phyloP scores from a whole-genome alignment of 371 early-diverging fungal genomes.

The Mucor plumbeus region DNA sequence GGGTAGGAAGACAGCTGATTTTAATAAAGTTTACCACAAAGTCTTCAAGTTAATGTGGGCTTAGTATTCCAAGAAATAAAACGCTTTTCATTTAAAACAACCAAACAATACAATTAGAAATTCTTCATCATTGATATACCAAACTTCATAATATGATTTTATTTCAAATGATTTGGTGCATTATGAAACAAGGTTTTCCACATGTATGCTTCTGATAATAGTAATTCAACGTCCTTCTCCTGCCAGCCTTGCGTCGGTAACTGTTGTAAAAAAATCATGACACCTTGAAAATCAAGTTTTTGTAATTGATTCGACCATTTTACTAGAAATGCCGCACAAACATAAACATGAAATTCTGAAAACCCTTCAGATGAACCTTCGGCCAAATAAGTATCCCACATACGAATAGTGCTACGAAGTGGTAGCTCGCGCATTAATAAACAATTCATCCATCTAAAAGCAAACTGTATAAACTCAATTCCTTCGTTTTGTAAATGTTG shows the following conservation, averaged over 20 bases:
- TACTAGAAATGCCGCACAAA: slow-evolving; percentile 96
- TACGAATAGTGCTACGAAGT: slow-evolving; percentile 83
- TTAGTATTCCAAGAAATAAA: too few species aligned
- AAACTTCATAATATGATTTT: not conserved
- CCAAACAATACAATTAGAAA: too few species aligned
- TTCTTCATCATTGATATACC: too few species aligned
- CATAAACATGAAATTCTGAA: slow-evolving; percentile 95
- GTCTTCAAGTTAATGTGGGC: too few species aligned
- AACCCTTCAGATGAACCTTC: slow-evolving; percentile 90
- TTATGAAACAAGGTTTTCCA: slow-evolving; percentile 94
- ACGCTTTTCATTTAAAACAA: too few species aligned
- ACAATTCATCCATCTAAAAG: slow-evolving; percentile 99
- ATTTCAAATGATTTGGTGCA: slow-evolving; percentile 76
- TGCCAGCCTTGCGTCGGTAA: slow-evolving; percentile 90
- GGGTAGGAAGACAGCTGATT: too few species aligned
- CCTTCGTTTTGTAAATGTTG: slow-evolving; percentile 85
- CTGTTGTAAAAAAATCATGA: slow-evolving; percentile 94
- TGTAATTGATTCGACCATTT: slow-evolving; percentile 89
- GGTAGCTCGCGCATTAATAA: slow-evolving; percentile 96
- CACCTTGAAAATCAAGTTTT: slow-evolving; percentile 91
- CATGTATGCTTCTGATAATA: slow-evolving; percentile 95
- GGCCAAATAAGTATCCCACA: slow-evolving; percentile 98
- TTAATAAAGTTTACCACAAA: too few species aligned
- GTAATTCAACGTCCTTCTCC: slow-evolving; percentile 89
- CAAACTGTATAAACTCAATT: slow-evolving; percentile 97